Evolutionary conservation across 768 basidiomycete species (phyloP).

Genomic region (Leucosporidium creatinivorum): DNA sequence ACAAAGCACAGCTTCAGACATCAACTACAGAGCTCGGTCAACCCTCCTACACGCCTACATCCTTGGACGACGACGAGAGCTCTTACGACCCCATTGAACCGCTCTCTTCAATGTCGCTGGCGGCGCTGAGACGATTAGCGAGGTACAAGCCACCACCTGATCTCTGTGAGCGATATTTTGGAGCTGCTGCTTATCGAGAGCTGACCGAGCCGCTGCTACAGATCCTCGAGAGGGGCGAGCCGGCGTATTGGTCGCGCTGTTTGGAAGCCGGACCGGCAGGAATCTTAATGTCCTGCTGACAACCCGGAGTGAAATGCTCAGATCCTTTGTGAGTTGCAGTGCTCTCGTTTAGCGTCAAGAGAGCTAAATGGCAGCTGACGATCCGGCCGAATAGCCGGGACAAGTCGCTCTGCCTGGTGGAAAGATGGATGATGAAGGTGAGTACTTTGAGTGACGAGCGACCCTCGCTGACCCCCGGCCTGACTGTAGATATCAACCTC

Average conservation of each 20-base stretch:
- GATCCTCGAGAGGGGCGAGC: conserved; percentile 19
- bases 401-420: conserved; percentile 30
- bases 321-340: conserved; percentile 15
- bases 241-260: conserved; percentile 25
- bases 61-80: too few species aligned
- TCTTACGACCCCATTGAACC: conserved; percentile 6
- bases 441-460: fast-evolving
- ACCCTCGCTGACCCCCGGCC: background rate
- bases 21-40: too few species aligned
- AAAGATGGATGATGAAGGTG: conserved; percentile 29
- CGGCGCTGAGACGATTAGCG: conserved; percentile 15
- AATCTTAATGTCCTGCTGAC: conserved; percentile 29
- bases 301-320: conserved; percentile 11
- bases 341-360: background rate
- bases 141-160: conserved; percentile 19
- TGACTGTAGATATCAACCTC: conserved; percentile 18
- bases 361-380: background rate
- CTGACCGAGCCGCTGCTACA: background rate
- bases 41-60: too few species aligned
- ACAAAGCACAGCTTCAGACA: too few species aligned
- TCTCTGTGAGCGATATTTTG: background rate
- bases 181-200: background rate
- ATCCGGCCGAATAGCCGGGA: conserved; percentile 12
- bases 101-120: conserved; percentile 9
- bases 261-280: conserved; percentile 15